Percentiles rank a stretch among this genome's conserved stretches.
phyloP scores from a whole-genome alignment of 305 asterid genomes.

The Plantago lanceolata region DNA sequence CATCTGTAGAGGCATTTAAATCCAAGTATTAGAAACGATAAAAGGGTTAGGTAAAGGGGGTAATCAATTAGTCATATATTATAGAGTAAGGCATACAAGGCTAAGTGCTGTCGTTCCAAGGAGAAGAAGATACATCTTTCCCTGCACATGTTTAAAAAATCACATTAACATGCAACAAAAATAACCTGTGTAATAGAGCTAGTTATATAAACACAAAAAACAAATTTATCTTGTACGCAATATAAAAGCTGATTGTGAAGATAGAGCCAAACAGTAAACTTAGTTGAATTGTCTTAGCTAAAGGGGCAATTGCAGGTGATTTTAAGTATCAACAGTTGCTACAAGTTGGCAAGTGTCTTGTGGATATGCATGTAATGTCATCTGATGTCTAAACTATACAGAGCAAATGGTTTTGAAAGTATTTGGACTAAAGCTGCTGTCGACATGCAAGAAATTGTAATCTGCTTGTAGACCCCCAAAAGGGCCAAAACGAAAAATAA shows the following conservation, averaged over 20 bases:
- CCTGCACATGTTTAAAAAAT: constrained; percentile 36
- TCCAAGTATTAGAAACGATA: constrained; percentile 11
- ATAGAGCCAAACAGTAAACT: background rate
- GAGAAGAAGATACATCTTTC: constrained; percentile 92
- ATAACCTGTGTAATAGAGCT: too few species aligned
- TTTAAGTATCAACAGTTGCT: background rate
- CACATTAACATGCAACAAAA: background rate
- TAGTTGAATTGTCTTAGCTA: background rate
- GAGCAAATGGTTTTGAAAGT: background rate
- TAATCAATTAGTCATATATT: background rate
- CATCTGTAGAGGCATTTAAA: constrained; percentile 45
- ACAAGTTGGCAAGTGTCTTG: background rate
- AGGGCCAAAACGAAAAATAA: too few species aligned
- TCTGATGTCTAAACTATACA: background rate
- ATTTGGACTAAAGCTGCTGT: background rate
- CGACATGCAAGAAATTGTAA: too few species aligned
- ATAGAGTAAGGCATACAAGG: constrained; percentile 43
- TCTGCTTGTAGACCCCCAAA: too few species aligned
- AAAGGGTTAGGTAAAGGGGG: background rate
- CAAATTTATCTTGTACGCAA: too few species aligned
- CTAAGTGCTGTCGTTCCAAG: constrained; percentile 97
- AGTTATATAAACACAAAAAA: too few species aligned
- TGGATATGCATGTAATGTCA: background rate
- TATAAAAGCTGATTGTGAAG: background rate
- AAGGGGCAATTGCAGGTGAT: background rate